Percentiles rank a stretch among this genome's conserved stretches.
phyloP scores from a whole-genome alignment of 179 eudicot genomes.

The Drosera spatulata region DNA sequence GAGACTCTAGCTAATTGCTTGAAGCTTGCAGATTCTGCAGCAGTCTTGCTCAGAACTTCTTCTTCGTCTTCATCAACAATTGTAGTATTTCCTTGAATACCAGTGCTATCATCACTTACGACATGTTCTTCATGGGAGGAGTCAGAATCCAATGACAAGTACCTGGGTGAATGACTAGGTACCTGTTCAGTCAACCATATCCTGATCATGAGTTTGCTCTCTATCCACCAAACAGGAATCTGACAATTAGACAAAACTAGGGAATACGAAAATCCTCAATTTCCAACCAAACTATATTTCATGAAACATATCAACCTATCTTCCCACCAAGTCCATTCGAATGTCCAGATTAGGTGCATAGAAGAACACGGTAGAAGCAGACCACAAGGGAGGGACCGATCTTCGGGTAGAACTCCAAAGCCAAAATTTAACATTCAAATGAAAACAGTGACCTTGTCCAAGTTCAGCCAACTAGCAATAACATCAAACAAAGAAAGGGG shows the following conservation, averaged over 20 bases:
- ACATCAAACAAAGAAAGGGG: background rate
- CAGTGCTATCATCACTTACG: slow-evolving; percentile 19
- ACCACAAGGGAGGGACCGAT: too few relatives aligned
- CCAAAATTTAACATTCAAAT: too few relatives aligned
- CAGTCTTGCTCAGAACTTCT: slow-evolving; percentile 3
- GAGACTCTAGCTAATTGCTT: slow-evolving; percentile 22
- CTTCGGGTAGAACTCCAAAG: too few relatives aligned
- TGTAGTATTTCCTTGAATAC: slow-evolving; percentile 4
- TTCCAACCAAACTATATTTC: background rate
- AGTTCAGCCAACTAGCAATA: background rate
- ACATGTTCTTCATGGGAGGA: slow-evolving; percentile 30
- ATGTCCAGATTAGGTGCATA: background rate
- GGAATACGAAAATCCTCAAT: background rate
- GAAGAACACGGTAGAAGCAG: background rate
- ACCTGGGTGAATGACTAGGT: slow-evolving; percentile 33
- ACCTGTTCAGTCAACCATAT: slow-evolving; percentile 23
- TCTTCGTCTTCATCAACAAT: slow-evolving; percentile 18
- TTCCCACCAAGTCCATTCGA: background rate
- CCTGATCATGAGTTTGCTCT: slow-evolving; percentile 1
- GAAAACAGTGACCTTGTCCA: background rate
- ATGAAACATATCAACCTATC: background rate
- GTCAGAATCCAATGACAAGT: slow-evolving; percentile 58
- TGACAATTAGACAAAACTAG: background rate
- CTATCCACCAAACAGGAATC: background rate
- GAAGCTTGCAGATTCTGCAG: slow-evolving; percentile 6